These are phyloP conservation scores for Picea glauca DNA, from an alignment of 75 land plant species.

Conservation along the genomic window DNA sequence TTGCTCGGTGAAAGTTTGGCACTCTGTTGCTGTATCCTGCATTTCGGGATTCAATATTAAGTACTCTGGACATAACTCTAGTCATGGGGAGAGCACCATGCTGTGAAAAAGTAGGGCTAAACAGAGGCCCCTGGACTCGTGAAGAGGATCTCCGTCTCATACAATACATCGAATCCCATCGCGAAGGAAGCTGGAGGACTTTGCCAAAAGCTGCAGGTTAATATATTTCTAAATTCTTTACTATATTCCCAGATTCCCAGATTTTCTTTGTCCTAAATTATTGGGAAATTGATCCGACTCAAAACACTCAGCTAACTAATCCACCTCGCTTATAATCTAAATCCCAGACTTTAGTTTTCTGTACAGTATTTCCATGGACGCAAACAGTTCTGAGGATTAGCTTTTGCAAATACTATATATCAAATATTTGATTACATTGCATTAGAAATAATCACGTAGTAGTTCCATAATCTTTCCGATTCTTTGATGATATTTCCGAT, in stretches of 20 bases:
- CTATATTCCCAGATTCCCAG: background rate
- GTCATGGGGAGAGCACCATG: slow-evolving; percentile 19
- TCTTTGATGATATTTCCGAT: no score
- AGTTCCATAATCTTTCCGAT: no score
- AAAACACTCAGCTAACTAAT: background rate
- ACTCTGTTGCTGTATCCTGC: no score
- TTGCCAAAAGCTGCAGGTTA: slow-evolving; percentile 18
- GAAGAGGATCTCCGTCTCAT: slow-evolving; percentile 16
- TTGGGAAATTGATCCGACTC: background rate
- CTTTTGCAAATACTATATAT: background rate
- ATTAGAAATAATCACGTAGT: no score
- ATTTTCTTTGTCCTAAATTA: no score
- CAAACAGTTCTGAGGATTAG: background rate
- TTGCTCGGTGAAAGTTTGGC: background rate
- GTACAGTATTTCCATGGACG: background rate
- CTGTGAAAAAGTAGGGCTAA: slow-evolving; percentile 18
- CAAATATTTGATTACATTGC: no score
- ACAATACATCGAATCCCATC: background rate
- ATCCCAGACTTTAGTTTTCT: no score
- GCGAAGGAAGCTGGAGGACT: slow-evolving; percentile 15
- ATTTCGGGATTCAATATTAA: no score
- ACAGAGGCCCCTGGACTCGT: slow-evolving; percentile 16
- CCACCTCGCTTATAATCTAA: background rate
- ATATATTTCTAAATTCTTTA: background rate
- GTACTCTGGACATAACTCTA: background rate